These are phyloP conservation scores for Psilocybe cyanescens DNA, from an alignment of 768 basidiomycete genomes.

Conservation along the genomic window DNA sequence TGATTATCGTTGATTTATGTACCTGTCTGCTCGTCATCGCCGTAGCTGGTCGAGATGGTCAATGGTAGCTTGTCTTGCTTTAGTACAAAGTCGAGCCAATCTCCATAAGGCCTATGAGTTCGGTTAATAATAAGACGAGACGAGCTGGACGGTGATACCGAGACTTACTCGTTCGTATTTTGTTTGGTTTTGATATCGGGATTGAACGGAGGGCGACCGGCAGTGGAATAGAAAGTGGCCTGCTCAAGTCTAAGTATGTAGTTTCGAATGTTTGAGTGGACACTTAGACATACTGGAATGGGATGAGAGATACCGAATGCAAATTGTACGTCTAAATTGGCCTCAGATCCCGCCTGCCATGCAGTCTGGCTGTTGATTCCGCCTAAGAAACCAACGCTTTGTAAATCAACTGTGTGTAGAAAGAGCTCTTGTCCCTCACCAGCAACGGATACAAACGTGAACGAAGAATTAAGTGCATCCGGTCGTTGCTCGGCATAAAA, in stretches of 20 bases:
- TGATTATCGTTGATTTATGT: not conserved
- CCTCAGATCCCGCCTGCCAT: constrained; percentile 61
- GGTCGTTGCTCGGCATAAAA: constrained; percentile 56
- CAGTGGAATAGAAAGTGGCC: constrained; percentile 64
- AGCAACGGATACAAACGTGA: constrained; percentile 56
- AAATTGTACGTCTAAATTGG: constrained; percentile 70
- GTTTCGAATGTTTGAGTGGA: too few relatives aligned
- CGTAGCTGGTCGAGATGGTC: constrained; percentile 75
- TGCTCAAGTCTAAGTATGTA: constrained; percentile 3
- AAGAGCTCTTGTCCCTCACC: constrained; percentile 36
- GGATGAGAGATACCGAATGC: constrained; percentile 64
- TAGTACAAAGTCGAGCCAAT: constrained; percentile 68
- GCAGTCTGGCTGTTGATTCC: constrained; percentile 62
- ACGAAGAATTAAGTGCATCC: constrained; percentile 51
- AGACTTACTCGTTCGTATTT: constrained; percentile 41
- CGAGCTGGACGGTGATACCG: not conserved
- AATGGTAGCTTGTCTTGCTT: constrained; percentile 49
- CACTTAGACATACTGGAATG: constrained; percentile 15
- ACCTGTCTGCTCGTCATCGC: constrained; percentile 75
- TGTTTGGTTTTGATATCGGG: constrained; percentile 46
- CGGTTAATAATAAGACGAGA: not conserved
- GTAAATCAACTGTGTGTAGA: not conserved
- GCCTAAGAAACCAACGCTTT: constrained; percentile 35
- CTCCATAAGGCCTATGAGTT: constrained; percentile 25
- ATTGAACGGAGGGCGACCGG: constrained; percentile 61